Evolutionary conservation across 345 rosid genomes (phyloP).

Genomic region (Boechera stricta): DNA sequence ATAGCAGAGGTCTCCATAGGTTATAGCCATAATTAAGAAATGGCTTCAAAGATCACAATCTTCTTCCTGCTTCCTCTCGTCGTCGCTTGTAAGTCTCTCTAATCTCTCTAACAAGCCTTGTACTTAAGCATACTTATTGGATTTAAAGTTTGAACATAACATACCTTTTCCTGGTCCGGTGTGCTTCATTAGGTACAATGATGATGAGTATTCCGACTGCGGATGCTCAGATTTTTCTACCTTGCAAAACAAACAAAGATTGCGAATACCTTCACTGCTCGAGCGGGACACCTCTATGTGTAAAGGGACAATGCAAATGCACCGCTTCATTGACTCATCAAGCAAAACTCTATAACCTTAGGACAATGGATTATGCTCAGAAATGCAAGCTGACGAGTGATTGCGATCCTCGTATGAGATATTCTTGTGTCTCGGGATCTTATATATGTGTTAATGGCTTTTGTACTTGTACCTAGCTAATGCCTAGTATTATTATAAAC

Average conservation of each 20-base stretch:
- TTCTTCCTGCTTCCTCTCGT: neutral
- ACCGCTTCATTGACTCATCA: neutral
- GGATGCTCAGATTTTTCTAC: slow-evolving; percentile 18
- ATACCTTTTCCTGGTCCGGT: neutral
- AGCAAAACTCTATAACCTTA: neutral
- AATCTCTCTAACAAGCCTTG: neutral
- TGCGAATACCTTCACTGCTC: slow-evolving; percentile 21
- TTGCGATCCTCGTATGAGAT: no score
- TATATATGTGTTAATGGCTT: no score
- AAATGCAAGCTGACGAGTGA: neutral
- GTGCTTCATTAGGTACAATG: slow-evolving; percentile 4
- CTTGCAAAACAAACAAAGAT: slow-evolving; percentile 21
- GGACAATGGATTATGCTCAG: neutral
- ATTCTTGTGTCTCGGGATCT: no score
- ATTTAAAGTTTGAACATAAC: neutral
- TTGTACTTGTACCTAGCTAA: no score
- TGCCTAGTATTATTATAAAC: no score
- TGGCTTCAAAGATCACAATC: slow-evolving; percentile 29
- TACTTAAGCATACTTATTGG: neutral
- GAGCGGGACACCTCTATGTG: slow-evolving; percentile 15
- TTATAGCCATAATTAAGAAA: slow-evolving; percentile 3
- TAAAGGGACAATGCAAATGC: slow-evolving; percentile 23
- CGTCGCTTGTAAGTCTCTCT: slow-evolving; percentile 4
- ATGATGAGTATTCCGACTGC: neutral
- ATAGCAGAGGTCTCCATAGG: neutral